Conservation (phyloP, 23 red algal species). For the Gracilaria vermiculophylla region DNA sequence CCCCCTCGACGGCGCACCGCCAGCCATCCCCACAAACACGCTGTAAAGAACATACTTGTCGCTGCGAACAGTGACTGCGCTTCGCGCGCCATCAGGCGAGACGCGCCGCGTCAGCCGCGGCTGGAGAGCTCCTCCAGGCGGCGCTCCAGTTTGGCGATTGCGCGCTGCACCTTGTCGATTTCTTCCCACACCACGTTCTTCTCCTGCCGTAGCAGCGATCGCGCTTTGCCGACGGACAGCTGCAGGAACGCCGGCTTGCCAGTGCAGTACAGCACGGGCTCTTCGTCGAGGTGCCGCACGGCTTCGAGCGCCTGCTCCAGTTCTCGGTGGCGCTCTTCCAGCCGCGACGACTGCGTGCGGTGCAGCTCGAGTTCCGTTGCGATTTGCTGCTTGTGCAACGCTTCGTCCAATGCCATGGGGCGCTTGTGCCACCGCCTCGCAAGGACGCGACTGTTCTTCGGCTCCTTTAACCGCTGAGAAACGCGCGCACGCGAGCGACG, state of each 20-base stretch:
- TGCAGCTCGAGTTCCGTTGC: background rate
- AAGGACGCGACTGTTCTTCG: no score
- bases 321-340: background rate
- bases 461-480: no score
- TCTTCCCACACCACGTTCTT: slow-evolving; percentile 7
- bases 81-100: no score
- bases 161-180: slow-evolving; percentile 1
- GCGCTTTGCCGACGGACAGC: background rate
- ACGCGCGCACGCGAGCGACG: no score
- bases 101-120: no score
- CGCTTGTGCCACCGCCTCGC: no score
- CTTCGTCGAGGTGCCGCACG: background rate
- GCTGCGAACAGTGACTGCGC: no score
- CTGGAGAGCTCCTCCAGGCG: background rate
- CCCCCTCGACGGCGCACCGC: no score
- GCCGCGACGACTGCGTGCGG: background rate
- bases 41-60: no score
- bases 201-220: slow-evolving; percentile 10
- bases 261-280: slow-evolving; percentile 3
- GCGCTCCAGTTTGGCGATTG: slow-evolving; percentile 4
- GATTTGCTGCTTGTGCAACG: background rate
- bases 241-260: slow-evolving; percentile 14
- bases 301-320: background rate
- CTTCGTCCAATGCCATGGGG: background rate
- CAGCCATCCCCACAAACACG: no score